phyloP scores from a whole-genome alignment of 2,329 filamentous ascomycete species.

The Calonectria crousiana region DNA sequence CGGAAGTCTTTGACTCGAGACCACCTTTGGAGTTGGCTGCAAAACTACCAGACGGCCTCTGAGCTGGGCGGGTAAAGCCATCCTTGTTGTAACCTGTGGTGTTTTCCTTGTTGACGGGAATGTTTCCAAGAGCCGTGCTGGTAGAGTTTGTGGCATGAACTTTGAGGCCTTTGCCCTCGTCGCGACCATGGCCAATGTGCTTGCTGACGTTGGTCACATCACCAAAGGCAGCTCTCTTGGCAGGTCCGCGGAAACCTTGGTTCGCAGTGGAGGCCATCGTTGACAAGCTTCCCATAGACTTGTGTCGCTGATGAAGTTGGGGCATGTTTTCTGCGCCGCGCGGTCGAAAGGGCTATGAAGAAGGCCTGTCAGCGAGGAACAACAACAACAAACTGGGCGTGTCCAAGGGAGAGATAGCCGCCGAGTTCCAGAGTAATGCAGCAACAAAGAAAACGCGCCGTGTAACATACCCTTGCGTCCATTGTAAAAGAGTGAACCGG shows the following conservation, averaged over 20 bases:
- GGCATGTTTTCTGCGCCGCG: conserved; percentile 63
- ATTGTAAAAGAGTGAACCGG: conserved; percentile 41
- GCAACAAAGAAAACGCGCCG: conserved; percentile 28
- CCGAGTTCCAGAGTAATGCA: conserved; percentile 8
- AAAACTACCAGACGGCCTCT: conserved; percentile 40
- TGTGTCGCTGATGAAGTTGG: conserved; percentile 81
- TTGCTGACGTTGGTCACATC: conserved; percentile 81
- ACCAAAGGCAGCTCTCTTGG: conserved; percentile 84
- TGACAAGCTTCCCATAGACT: conserved; percentile 76
- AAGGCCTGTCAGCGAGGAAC: conserved; percentile 32
- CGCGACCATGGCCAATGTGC: conserved; percentile 45
- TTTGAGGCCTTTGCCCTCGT: conserved; percentile 54
- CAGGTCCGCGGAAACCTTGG: conserved; percentile 55
- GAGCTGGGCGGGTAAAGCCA: conserved; percentile 53
- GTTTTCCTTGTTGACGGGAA: conserved; percentile 61
- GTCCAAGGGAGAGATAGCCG: conserved; percentile 31
- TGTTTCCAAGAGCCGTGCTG: conserved; percentile 41
- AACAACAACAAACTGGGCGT: conserved; percentile 16
- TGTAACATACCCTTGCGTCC: conserved; percentile 51
- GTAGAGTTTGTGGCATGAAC: conserved; percentile 38
- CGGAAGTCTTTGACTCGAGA: conserved; percentile 40
- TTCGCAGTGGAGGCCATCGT: conserved; percentile 42
- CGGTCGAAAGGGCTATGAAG: conserved; percentile 53
- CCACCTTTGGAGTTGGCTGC: conserved; percentile 38
- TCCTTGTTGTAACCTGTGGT: conserved; percentile 48